phyloP scores from a whole-genome alignment of 768 basidiomycete species.

The Lenzites betulinus region DNA sequence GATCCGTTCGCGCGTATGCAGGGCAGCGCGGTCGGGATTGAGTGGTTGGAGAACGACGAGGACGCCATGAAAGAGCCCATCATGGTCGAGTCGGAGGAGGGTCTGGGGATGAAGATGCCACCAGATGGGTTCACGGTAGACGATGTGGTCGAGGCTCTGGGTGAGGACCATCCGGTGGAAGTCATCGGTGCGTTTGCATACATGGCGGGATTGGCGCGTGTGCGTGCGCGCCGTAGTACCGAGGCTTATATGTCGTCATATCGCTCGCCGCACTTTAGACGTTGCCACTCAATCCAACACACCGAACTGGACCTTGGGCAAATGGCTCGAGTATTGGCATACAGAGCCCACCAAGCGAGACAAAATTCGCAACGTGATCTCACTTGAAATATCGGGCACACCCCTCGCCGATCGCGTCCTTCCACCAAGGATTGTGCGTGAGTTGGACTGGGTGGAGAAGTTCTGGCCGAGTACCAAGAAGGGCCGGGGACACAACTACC shows the following conservation, averaged over 20 bases:
- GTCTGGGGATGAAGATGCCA: conserved; percentile 92
- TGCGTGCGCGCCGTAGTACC: background rate
- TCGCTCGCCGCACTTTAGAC: conserved; percentile 48
- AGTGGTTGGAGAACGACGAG: conserved; percentile 76
- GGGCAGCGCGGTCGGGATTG: conserved; percentile 63
- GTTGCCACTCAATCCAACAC: conserved; percentile 85
- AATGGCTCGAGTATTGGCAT: conserved; percentile 89
- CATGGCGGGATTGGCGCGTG: background rate
- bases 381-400: conserved; percentile 89
- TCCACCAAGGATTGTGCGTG: conserved; percentile 82
- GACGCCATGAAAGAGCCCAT: conserved; percentile 82
- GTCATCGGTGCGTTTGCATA: conserved; percentile 72
- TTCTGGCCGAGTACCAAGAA: conserved; percentile 86
- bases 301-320: conserved; percentile 86
- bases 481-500: conserved; percentile 69
- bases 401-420: conserved; percentile 74
- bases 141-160: conserved; percentile 80
- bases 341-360: conserved; percentile 68
- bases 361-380: conserved; percentile 94
- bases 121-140: conserved; percentile 65
- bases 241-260: conserved; percentile 5
- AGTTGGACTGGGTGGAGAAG: conserved; percentile 96
- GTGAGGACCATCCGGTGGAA: conserved; percentile 77
- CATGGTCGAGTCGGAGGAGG: conserved; percentile 74
- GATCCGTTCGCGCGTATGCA: conserved; percentile 69